A percentile compares a stretch with the other conserved stretches of the same genome.
These are phyloP conservation scores for Sphaerosporella brunnea DNA, from an alignment of 495 filamentous ascomycete genomes.

Conservation along the genomic window DNA sequence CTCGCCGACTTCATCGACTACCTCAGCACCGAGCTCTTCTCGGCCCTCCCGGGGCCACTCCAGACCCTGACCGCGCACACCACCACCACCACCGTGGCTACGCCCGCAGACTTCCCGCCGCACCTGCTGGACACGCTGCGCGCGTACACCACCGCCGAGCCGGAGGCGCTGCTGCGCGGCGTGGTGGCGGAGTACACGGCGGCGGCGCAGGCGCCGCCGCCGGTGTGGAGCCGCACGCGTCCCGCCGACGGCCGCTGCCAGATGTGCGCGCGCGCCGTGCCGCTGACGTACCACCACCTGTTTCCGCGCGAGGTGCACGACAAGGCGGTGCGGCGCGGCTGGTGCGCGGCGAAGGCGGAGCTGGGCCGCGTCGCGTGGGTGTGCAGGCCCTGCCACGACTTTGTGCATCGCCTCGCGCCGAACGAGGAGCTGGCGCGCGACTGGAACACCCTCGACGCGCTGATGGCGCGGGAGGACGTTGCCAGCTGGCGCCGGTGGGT, in stretches of 20 bases:
- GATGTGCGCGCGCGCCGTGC: constrained; percentile 62
- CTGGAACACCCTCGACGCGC: constrained; percentile 52
- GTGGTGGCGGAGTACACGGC: not conserved
- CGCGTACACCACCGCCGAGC: not conserved
- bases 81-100: not conserved
- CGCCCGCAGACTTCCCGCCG: not conserved
- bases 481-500: constrained; percentile 39
- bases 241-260: constrained; percentile 43
- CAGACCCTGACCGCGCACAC: not conserved
- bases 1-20: not conserved
- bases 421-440: constrained; percentile 67
- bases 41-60: not conserved
- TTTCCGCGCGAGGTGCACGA: constrained; percentile 59
- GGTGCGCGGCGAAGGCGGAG: constrained; percentile 59
- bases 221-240: not conserved
- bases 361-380: constrained; percentile 74
- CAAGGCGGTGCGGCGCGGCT: constrained; percentile 64
- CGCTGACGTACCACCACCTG: constrained; percentile 67
- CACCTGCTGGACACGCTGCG: not conserved
- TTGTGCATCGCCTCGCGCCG: constrained; percentile 56
- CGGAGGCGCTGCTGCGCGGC: not conserved
- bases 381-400: constrained; percentile 67
- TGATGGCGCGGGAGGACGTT: constrained; percentile 57
- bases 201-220: not conserved
- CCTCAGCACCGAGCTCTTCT: not conserved